Evolutionary conservation across 352 stramenopile genomes (phyloP).

Genomic region (Stramenopiles sp.): DNA sequence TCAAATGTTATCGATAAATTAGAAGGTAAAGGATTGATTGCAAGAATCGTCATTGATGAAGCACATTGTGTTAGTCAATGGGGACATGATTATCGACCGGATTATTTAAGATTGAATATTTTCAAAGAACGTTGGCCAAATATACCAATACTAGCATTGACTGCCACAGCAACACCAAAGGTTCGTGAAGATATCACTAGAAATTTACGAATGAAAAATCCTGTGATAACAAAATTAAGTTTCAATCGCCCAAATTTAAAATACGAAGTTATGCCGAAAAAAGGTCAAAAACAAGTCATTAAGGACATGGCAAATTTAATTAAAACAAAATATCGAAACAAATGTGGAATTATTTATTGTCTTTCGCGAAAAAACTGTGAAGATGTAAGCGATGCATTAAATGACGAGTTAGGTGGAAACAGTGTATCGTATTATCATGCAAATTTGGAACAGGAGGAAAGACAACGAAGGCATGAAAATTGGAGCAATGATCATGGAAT

Average conservation of each 20-base stretch:
- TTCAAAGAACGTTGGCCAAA: slow-evolving; percentile 42
- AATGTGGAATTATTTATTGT: slow-evolving; percentile 17
- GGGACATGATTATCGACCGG: slow-evolving; percentile 97
- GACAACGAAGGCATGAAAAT: slow-evolving; percentile 28
- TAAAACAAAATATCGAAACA: slow-evolving; percentile 20
- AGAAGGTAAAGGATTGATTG: slow-evolving; percentile 44
- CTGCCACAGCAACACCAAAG: slow-evolving; percentile 47
- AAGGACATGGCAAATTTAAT: slow-evolving; percentile 36
- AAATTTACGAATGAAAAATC: slow-evolving; percentile 41
- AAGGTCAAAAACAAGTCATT: slow-evolving; percentile 23
- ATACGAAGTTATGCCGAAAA: slow-evolving; percentile 50
- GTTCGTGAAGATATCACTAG: slow-evolving; percentile 44
- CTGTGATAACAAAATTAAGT: slow-evolving; percentile 37
- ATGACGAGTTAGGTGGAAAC: slow-evolving; percentile 25
- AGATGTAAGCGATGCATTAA: slow-evolving; percentile 15
- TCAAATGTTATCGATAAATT: slow-evolving; percentile 42
- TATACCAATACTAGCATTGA: slow-evolving; percentile 65
- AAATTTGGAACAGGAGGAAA: slow-evolving; percentile 32
- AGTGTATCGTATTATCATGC: slow-evolving; percentile 36
- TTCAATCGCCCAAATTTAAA: slow-evolving; percentile 68
- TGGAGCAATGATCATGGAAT: slow-evolving; percentile 20
- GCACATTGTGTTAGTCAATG: slow-evolving; percentile 91
- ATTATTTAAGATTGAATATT: slow-evolving; percentile 80
- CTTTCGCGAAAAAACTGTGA: slow-evolving; percentile 11
- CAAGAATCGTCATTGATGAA: slow-evolving; percentile 88